These are phyloP conservation scores for Orbilia javanica DNA, from an alignment of 2,329 filamentous ascomycete genomes.

Conservation along the genomic window DNA sequence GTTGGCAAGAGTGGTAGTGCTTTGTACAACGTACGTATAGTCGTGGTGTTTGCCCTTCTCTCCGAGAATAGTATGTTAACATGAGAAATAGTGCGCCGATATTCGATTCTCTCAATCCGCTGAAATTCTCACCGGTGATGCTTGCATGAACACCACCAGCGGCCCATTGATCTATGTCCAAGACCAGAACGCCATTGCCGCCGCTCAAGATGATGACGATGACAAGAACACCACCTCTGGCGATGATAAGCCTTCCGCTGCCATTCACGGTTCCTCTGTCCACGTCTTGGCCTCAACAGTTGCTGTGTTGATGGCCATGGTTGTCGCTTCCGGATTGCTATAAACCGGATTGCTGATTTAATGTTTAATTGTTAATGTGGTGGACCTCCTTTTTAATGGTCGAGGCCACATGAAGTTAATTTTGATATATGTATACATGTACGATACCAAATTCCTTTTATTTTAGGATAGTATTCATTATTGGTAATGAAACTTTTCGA, in stretches of 20 bases:
- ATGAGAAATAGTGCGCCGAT: conserved; percentile 74
- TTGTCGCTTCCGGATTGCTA: conserved; percentile 52
- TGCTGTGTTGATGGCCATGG: conserved; percentile 41
- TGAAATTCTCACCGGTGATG: conserved; percentile 66
- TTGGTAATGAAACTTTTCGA: conserved; percentile 1
- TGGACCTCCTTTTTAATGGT: not conserved
- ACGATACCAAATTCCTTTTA: conserved; percentile 22
- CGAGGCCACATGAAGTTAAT: not conserved
- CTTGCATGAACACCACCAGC: conserved; percentile 73
- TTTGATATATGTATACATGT: conserved; percentile 5
- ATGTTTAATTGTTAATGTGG: conserved; percentile 20
- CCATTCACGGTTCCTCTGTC: conserved; percentile 34
- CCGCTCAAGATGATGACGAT: not conserved
- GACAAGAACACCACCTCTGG: conserved; percentile 11
- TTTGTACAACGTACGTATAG: conserved; percentile 72
- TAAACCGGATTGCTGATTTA: conserved; percentile 11
- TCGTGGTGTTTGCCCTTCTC: not conserved
- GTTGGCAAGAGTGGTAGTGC: conserved; percentile 72
- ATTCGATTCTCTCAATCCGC: conserved; percentile 74
- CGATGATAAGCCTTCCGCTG: conserved; percentile 33
- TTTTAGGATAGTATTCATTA: conserved; percentile 5
- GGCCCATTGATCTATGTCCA: conserved; percentile 54
- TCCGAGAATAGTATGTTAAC: not conserved
- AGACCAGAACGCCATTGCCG: conserved; percentile 21
- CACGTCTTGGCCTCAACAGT: conserved; percentile 31